A percentile compares a stretch with the other conserved stretches of the same genome.
phyloP scores from a whole-genome alignment of 768 basidiomycete genomes.

The Tricholoma sp. region DNA sequence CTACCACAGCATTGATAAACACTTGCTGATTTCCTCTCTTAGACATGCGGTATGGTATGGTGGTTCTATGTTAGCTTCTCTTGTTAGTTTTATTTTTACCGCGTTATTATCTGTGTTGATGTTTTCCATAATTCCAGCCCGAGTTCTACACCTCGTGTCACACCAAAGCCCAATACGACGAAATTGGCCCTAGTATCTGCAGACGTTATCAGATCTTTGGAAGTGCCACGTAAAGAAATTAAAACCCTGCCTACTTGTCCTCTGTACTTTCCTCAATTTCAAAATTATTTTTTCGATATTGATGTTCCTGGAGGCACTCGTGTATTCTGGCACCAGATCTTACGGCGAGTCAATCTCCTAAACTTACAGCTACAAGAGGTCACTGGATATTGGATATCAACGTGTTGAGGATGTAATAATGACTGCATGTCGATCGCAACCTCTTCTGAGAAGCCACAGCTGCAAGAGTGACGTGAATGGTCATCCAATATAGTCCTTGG shows the following conservation, averaged over 20 bases:
- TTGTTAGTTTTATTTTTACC: slow-evolving; percentile 46
- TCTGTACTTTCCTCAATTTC: not conserved
- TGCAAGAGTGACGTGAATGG: too few species aligned
- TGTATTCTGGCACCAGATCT: too few species aligned
- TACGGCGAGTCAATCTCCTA: too few species aligned
- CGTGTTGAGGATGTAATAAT: too few species aligned
- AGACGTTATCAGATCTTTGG: slow-evolving; percentile 93
- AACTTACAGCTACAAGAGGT: too few species aligned
- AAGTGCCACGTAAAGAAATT: slow-evolving; percentile 58
- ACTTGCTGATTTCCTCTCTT: slow-evolving; percentile 2
- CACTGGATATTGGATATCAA: too few species aligned
- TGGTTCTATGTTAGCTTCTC: slow-evolving; percentile 88
- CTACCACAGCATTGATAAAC: not conserved
- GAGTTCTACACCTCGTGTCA: slow-evolving; percentile 95
- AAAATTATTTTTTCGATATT: not conserved
- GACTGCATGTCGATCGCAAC: too few species aligned
- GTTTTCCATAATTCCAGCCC: slow-evolving; percentile 44
- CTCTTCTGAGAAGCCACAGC: too few species aligned
- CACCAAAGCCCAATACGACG: slow-evolving; percentile 92
- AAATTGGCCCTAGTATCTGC: slow-evolving; percentile 88
- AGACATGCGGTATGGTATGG: slow-evolving; percentile 98
- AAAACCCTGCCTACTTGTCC: not conserved
- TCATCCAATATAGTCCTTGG: too few species aligned
- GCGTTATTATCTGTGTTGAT: not conserved
- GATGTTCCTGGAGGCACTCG: too few species aligned